Evolutionary conservation across 257 asterid genomes (phyloP).

Genomic region (Fraxinus excelsior): DNA sequence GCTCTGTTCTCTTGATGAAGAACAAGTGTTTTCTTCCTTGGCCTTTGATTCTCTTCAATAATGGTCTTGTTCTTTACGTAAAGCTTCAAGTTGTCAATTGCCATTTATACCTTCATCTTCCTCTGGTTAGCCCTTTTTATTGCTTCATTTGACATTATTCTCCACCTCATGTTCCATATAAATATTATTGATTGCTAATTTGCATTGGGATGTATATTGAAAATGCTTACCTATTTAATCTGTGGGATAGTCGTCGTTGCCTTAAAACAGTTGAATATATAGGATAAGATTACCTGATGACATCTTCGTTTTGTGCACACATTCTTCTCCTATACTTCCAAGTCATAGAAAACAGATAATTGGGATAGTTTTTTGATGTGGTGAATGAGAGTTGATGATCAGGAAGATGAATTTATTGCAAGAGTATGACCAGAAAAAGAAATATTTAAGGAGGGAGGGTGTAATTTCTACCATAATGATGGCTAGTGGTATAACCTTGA

Average conservation of each 20-base stretch:
- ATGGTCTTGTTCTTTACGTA: constrained; percentile 38
- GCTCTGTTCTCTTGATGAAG: constrained; percentile 42
- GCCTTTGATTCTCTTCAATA: constrained; percentile 38
- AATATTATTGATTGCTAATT: neutral
- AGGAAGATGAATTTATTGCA: neutral
- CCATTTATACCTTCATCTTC: constrained; percentile 31
- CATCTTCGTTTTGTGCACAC: neutral
- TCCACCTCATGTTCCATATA: constrained; percentile 13
- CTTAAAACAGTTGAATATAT: neutral
- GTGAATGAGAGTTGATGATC: neutral
- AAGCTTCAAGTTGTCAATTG: constrained; percentile 41
- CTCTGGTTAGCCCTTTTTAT: constrained; percentile 17
- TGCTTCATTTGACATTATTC: constrained; percentile 23
- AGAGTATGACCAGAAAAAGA: neutral
- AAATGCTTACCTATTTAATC: neutral
- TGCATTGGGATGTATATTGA: neutral
- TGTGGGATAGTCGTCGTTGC: neutral
- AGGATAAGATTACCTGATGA: neutral
- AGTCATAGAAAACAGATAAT: neutral
- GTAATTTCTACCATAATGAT: constrained; percentile 35
- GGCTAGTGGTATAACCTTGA: too few species aligned
- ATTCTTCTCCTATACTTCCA: neutral
- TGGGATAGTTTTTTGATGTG: neutral
- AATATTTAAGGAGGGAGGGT: neutral
- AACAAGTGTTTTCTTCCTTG: constrained; percentile 28